Evolutionary conservation across 2,329 filamentous ascomycete genomes (phyloP).

Genomic region (Aspergillus latus): DNA sequence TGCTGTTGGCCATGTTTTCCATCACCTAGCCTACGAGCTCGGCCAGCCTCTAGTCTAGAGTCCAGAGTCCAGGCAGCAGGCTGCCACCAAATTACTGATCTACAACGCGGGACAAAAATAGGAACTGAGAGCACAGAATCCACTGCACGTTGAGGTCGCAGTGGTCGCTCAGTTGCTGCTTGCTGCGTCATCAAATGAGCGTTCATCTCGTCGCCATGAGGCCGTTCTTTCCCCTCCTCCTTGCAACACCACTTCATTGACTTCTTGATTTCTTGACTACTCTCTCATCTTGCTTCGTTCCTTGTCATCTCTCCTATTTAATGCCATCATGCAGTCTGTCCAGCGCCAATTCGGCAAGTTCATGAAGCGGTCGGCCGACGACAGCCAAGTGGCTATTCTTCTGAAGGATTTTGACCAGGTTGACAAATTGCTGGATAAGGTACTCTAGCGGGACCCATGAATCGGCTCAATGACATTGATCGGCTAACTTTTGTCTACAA

Average conservation of each 20-base stretch:
- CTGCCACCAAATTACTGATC: constrained; percentile 1
- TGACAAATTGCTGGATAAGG: constrained; percentile 70
- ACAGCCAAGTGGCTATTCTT: constrained; percentile 71
- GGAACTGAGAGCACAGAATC: constrained; percentile 10
- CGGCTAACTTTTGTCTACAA: constrained; percentile 2
- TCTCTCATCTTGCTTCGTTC: background rate
- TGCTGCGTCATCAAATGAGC: constrained; percentile 23
- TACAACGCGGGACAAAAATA: constrained; percentile 16
- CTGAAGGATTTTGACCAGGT: constrained; percentile 79
- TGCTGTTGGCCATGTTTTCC: too few relatives aligned
- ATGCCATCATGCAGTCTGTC: constrained; percentile 49
- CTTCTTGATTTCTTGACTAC: background rate
- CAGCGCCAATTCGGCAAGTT: constrained; percentile 74
- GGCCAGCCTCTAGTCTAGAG: too few relatives aligned
- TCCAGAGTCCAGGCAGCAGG: background rate
- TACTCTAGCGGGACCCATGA: constrained; percentile 39
- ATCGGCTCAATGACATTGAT: background rate
- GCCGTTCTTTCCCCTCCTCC: constrained; percentile 9
- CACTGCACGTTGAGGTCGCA: constrained; percentile 10
- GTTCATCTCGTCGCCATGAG: constrained; percentile 7
- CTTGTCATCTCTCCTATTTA: background rate
- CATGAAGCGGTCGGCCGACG: constrained; percentile 69
- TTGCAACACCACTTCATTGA: background rate
- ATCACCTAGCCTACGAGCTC: too few relatives aligned
- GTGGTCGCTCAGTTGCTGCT: background rate